phyloP scores from a whole-genome alignment of 2,329 filamentous ascomycete species.

The Alternaria rosae region DNA sequence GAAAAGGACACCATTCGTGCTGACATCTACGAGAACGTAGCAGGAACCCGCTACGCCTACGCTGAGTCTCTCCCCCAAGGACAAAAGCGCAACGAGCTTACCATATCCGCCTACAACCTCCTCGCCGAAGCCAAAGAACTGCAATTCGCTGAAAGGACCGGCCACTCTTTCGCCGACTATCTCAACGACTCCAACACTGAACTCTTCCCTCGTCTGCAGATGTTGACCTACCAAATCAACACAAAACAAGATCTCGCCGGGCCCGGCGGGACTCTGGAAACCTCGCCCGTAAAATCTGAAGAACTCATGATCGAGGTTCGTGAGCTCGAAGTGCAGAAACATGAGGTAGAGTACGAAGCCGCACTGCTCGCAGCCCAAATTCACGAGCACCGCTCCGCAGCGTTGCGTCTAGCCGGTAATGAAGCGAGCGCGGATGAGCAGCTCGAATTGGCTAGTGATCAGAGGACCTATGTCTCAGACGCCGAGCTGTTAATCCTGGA shows the following conservation, averaged over 20 bases:
- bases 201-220: constrained; percentile 26
- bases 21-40: constrained; percentile 35
- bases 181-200: neutral
- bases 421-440: constrained; percentile 14
- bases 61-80: constrained; percentile 30
- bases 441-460: constrained; percentile 19
- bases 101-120: constrained; percentile 37
- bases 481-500: constrained; percentile 20
- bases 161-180: constrained; percentile 28
- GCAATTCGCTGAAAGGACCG: constrained; percentile 29
- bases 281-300: constrained; percentile 11
- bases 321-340: constrained; percentile 26
- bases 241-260: constrained; percentile 24
- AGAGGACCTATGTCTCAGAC: constrained; percentile 24
- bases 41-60: constrained; percentile 29
- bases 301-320: constrained; percentile 22
- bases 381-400: constrained; percentile 31
- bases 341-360: constrained; percentile 22
- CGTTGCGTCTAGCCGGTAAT: constrained; percentile 20
- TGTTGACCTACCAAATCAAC: constrained; percentile 27
- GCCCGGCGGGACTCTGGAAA: neutral
- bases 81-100: constrained; percentile 27
- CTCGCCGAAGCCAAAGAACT: constrained; percentile 41
- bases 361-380: constrained; percentile 32
- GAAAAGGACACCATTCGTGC: constrained; percentile 34